These are phyloP conservation scores for Noccaea caerulescens DNA, from an alignment of 345 rosid species.

Conservation along the genomic window DNA sequence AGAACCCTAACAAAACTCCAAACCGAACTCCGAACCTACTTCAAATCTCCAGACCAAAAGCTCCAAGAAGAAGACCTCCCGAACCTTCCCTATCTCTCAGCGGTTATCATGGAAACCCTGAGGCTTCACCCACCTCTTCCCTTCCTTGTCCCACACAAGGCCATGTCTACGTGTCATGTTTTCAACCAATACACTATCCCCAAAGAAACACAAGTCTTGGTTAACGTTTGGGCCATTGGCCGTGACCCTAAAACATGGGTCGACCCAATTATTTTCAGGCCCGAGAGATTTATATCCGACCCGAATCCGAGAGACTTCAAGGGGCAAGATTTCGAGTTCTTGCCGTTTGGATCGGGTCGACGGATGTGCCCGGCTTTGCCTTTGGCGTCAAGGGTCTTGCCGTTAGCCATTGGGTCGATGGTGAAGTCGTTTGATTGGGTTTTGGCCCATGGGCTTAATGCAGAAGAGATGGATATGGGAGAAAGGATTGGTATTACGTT, in stretches of 20 bases:
- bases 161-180: constrained; percentile 64
- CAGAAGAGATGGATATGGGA: constrained; percentile 68
- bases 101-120: constrained; percentile 74
- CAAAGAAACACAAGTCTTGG: constrained; percentile 72
- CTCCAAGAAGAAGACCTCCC: constrained; percentile 61
- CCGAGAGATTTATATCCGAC: constrained; percentile 67
- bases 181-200: constrained; percentile 54
- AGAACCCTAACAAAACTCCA: constrained; percentile 52
- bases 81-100: constrained; percentile 65
- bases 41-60: constrained; percentile 43
- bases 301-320: constrained; percentile 52
- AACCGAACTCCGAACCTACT: constrained; percentile 52
- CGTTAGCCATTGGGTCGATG: constrained; percentile 66
- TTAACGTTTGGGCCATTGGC: constrained; percentile 74
- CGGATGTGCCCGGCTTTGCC: constrained; percentile 88
- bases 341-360: constrained; percentile 88
- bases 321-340: constrained; percentile 67
- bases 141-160: constrained; percentile 81
- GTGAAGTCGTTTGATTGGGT: constrained; percentile 66
- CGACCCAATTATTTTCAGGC: constrained; percentile 57
- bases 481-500: constrained; percentile 72
- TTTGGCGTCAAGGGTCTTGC: constrained; percentile 65
- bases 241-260: constrained; percentile 68
- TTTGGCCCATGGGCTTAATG: constrained; percentile 49
- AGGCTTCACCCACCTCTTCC: constrained; percentile 87